phyloP scores from a whole-genome alignment of 768 basidiomycete genomes.

The Boletus insuetus region DNA sequence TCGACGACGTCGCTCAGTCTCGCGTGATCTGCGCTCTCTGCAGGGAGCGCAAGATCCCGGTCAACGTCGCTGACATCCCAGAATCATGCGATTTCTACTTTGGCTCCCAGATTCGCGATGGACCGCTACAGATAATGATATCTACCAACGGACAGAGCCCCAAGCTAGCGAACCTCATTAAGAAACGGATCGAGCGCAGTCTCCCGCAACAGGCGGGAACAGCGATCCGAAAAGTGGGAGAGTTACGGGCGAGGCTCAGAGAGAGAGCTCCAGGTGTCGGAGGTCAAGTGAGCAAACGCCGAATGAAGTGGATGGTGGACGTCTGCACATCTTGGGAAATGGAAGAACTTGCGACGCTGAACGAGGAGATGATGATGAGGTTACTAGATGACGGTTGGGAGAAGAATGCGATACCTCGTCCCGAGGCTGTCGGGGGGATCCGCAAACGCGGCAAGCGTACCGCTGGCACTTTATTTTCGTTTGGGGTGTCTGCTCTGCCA shows the following conservation, averaged over 20 bases:
- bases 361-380: conserved; percentile 58
- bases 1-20: conserved; percentile 76
- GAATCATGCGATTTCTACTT: conserved; percentile 98
- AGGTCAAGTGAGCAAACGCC: conserved; percentile 65
- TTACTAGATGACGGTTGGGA: conserved; percentile 90
- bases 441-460: conserved; percentile 7
- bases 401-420: conserved; percentile 45
- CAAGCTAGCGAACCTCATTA: conserved; percentile 82
- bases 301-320: conserved; percentile 92
- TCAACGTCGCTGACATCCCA: conserved; percentile 97
- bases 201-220: conserved; percentile 71
- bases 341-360: conserved; percentile 71
- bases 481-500: conserved; percentile 26
- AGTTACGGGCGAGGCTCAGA: conserved; percentile 67
- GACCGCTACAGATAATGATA: conserved; percentile 93
- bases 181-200: conserved; percentile 59
- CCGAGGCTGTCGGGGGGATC: conserved; percentile 40
- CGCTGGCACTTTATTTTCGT: neutral
- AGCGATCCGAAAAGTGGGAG: conserved; percentile 79
- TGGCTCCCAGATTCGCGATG: conserved; percentile 87
- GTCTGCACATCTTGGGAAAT: conserved; percentile 85
- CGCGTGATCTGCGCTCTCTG: conserved; percentile 70
- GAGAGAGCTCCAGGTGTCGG: conserved; percentile 81
- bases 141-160: conserved; percentile 95
- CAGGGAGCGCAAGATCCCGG: conserved; percentile 68